Evolutionary conservation across 192 early-diverging fungal species (phyloP).

Genomic region (Rhizophlyctis rosea): DNA sequence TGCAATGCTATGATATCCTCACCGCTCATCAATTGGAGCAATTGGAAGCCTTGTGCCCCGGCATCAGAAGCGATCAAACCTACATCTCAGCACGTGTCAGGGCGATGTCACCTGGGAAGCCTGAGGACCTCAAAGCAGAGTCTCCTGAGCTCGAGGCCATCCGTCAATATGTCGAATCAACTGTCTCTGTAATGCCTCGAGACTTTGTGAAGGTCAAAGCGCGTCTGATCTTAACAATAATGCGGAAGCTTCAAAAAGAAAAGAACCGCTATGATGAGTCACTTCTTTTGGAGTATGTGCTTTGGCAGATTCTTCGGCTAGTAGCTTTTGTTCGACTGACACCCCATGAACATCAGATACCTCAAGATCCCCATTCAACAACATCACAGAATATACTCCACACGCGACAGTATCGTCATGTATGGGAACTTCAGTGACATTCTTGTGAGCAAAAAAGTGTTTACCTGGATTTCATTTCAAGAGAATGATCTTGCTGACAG

Average conservation of each 20-base stretch:
- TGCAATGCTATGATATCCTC: not conserved
- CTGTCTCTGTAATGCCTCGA: not conserved
- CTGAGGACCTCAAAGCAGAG: not conserved
- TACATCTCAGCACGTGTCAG: not conserved
- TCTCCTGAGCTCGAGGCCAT: not conserved
- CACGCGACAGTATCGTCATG: not conserved
- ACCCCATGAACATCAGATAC: no score
- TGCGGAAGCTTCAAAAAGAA: not conserved
- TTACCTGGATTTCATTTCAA: not conserved
- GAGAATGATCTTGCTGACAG: not conserved
- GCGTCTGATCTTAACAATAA: not conserved
- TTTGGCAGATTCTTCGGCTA: no score
- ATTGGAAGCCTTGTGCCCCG: not conserved
- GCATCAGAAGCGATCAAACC: not conserved
- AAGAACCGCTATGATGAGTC: not conserved
- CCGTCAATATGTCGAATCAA: not conserved
- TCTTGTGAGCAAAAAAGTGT: not conserved
- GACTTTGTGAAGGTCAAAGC: not conserved
- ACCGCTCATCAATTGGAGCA: not conserved
- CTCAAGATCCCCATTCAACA: no score
- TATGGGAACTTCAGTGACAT: not conserved
- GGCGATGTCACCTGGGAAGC: not conserved
- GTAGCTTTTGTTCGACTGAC: no score
- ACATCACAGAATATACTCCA: not conserved
- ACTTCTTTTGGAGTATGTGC: not conserved